Conservation (phyloP, 805 yeast genomes). For the Zygotorulaspora sp. region DNA sequence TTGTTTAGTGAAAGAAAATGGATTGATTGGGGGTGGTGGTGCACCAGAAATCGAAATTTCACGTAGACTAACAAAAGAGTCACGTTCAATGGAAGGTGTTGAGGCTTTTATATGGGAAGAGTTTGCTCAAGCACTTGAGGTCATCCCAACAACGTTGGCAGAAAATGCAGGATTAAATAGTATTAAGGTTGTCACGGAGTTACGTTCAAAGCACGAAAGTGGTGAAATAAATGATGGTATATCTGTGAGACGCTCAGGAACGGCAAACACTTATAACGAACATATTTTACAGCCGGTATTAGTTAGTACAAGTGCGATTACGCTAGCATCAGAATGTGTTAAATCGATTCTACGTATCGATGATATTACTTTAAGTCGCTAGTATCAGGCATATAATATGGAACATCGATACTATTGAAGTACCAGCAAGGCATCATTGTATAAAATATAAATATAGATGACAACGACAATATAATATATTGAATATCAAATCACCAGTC, state of each 20-base stretch:
- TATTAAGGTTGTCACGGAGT: conserved; percentile 84
- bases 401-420: too few relatives aligned
- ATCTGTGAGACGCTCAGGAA: conserved; percentile 88
- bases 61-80: conserved; percentile 64
- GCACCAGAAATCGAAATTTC: conserved; percentile 95
- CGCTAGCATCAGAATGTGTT: conserved; percentile 93
- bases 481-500: too few relatives aligned
- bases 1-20: conserved; percentile 83
- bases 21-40: conserved; percentile 97
- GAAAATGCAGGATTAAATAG: conserved; percentile 94
- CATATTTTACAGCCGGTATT: conserved; percentile 95
- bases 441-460: conserved; percentile 2
- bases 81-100: conserved; percentile 70
- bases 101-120: conserved; percentile 90
- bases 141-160: conserved; percentile 89
- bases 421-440: background rate
- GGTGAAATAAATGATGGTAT: conserved; percentile 96
- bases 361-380: conserved; percentile 90
- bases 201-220: conserved; percentile 82
- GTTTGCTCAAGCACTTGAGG: conserved; percentile 86
- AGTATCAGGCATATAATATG: too few relatives aligned
- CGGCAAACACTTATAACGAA: conserved; percentile 86
- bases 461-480: too few relatives aligned
- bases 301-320: conserved; percentile 89
- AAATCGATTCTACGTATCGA: conserved; percentile 94